Evolutionary conservation across 192 early-diverging fungal species (phyloP), one percentile per base, ranked within the genome.

Genomic region (Coemansia sp.): DNA sequence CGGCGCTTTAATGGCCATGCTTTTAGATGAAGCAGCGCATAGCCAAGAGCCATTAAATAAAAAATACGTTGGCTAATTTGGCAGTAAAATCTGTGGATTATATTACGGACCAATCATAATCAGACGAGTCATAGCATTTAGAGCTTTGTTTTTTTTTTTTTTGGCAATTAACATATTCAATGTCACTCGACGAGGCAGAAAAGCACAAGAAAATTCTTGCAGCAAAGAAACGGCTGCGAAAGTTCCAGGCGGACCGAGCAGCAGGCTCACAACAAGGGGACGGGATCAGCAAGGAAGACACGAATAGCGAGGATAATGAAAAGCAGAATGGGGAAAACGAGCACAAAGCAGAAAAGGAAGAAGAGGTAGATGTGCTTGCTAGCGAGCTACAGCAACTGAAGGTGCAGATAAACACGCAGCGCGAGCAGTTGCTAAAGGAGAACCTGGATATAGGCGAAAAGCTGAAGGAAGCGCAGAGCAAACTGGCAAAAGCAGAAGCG

Each of bases 201-300:
- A 75, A 75, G 65, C 72, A 68, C 19, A 68, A 68, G 39, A 76
- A 76, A 45, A 68, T 76, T 5, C 45, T 69, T 9, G 72, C 72
- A 3, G 72, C 72, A n/a, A 76, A 76, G 59, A 76, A 76, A 51
- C 68, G 69, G 58, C 72, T 69, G 31, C 68, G 65, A 50, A 65
- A 54, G 53, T 75, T 75, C 57, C 72, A 75, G 45, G 65, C 61
- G 43, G 65, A 65, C 50, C 72, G 72, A 37, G 72, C 72, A 31
- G 71, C 61, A 28, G 70, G 53, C 31, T 35, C 54, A 15, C 41
- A 39, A 14, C 28, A 35, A 10, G 55, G 36, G 14, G 55, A 52
- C 35, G 21, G 47, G 21, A 47, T 28, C 18, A 5, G 11, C 16
- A 16, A 30, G 23, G 38, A 14, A 26, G 23, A 6, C 3, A 5